phyloP scores from a whole-genome alignment of 2,329 filamentous ascomycete genomes.

The Cryphonectria radicalis region DNA sequence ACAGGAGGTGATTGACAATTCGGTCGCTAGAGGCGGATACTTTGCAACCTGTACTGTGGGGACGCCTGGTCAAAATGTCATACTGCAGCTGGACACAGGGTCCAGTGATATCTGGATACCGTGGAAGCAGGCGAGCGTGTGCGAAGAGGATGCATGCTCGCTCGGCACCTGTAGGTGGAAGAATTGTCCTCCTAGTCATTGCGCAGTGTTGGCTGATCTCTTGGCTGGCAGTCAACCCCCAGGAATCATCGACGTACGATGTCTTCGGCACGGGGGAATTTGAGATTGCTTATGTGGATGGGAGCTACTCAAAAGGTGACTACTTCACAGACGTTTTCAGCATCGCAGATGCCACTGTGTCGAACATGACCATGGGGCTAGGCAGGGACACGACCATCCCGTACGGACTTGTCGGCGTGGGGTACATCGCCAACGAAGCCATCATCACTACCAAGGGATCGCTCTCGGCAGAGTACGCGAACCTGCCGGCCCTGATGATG shows the following conservation, averaged over 20 bases:
- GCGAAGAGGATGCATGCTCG: conserved; percentile 43
- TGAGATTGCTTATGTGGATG: conserved; percentile 65
- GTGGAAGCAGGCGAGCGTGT: conserved; percentile 44
- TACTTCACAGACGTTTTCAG: conserved; percentile 63
- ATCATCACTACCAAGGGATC: conserved; percentile 40
- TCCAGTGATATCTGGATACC: conserved; percentile 69
- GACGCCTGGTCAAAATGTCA: conserved; percentile 59
- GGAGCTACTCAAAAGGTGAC: conserved; percentile 59
- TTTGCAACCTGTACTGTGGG: conserved; percentile 62
- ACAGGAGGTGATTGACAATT: conserved; percentile 50
- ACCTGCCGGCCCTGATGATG: conserved; percentile 69
- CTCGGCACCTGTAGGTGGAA: conserved; percentile 52
- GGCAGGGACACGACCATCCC: conserved; percentile 57
- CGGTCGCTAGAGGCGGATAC: conserved; percentile 53
- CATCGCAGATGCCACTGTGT: conserved; percentile 56
- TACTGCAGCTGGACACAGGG: conserved; percentile 66
- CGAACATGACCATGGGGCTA: conserved; percentile 63
- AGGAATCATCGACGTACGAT: conserved; percentile 51
- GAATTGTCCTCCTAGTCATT: conserved; percentile 18
- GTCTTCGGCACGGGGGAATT: conserved; percentile 51
- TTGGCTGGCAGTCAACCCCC: conserved; percentile 46
- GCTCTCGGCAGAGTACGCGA: conserved; percentile 47
- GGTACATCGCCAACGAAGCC: conserved; percentile 61
- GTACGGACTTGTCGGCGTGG: conserved; percentile 64
- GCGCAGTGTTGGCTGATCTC: not conserved